Percentiles rank a stretch among this genome's conserved stretches.
Conservation (phyloP, 371 early-diverging fungal genomes). For the Lichtheimia corymbifera region DNA sequence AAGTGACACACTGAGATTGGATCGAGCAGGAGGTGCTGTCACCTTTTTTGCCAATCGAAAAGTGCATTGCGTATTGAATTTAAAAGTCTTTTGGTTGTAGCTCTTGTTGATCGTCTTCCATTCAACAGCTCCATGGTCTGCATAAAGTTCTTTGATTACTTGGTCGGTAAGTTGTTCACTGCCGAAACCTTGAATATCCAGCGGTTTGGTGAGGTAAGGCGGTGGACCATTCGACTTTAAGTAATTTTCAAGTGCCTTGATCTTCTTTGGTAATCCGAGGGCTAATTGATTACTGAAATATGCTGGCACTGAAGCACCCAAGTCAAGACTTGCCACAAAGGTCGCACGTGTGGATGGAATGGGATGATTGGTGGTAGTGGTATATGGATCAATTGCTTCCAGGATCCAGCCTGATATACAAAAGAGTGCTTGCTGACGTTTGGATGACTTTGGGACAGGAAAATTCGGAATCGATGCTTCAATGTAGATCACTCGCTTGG, state of each 20-base stretch:
- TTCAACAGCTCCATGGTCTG: conserved; percentile 8
- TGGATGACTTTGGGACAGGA: conserved; percentile 23
- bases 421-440: conserved; percentile 40
- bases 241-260: conserved; percentile 46
- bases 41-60: conserved; percentile 8
- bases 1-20: conserved; percentile 10
- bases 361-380: conserved; percentile 54
- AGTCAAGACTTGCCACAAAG: conserved; percentile 50
- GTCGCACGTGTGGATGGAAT: conserved; percentile 62
- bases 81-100: conserved; percentile 10
- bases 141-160: not conserved
- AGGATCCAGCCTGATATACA: conserved; percentile 62
- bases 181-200: conserved; percentile 2
- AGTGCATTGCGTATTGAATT: conserved; percentile 5
- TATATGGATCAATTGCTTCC: conserved; percentile 61
- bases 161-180: conserved; percentile 16
- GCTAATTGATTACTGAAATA: conserved; percentile 55
- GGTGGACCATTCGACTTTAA: conserved; percentile 56
- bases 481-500: conserved; percentile 35
- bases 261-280: conserved; percentile 43
- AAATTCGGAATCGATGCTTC: conserved; percentile 39
- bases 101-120: conserved; percentile 14
- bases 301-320: conserved; percentile 54
- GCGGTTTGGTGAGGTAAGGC: conserved; percentile 29
- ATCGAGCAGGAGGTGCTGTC: not conserved